Base-by-base conservation (phyloP, 176 grass and related monocot species). In the Pontederia paniculata region DNA sequence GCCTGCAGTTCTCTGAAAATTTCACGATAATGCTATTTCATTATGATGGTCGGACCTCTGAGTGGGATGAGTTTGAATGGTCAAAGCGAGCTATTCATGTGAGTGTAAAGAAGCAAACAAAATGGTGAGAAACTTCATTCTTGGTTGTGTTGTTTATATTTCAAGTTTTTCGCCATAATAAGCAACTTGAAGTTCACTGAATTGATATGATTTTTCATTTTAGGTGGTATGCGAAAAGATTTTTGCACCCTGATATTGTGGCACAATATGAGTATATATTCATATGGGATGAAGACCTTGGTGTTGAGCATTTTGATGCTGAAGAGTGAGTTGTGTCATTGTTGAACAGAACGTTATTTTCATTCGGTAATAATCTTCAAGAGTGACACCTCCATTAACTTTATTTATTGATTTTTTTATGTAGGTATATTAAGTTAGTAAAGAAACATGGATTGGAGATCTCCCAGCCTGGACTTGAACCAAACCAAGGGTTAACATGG, bases 161-260 rank as follows among this genome's bases (percentile, higher is more conserved):
- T 12, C 44, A 14, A 47, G 9, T 44, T 75, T 43, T 66, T 42
- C 8, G 5, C 7, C 23, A 13, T 14, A 56, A 23, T 58, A 9
- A 9, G 42, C 42, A n/a, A 42, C 15, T 42, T 44, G 9, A 68
- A 57, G 37, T 31, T 48, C 50, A 17, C 3, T 58, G 2, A 45
- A 51, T 41, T 66, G 22, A 57, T 19, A 12, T 20, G 11, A 49
- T 57, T 41, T 55, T n/a, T 68, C 57, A 58, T 81, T 45, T 56
- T 61, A 98, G 94, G 87, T 98, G 94, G 94, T 98, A 98, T 75
- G 94, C 94, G 54, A 98, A 98, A 70, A 60, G 94, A 21, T 98
- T 98, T 79, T 75, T 98, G 55, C 94, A 93, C 73, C 94, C 87
- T 22, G 94, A 98, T 56, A 70, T 98, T 25, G 75, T 98, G 60